Evolutionary conservation across 805 yeast species (phyloP), one percentile per base, ranked within the genome.

Genomic region (Teunomyces gatunensis): DNA sequence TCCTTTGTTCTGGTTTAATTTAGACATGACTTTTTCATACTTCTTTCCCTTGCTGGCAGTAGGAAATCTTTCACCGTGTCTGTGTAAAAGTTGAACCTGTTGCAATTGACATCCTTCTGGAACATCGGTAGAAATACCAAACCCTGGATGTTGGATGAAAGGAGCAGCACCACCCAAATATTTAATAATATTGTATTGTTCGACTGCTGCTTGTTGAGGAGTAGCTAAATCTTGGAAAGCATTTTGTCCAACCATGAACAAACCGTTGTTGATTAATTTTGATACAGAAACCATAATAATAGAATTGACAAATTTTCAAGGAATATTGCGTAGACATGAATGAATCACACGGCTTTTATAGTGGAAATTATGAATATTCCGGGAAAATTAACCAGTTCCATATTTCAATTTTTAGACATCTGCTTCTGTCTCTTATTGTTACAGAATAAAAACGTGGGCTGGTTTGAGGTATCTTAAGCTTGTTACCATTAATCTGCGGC

Each of bases 61-160:
- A 3, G 89, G 89, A 58, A 73, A 86, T 55, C 96, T 72, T 62
- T 88, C 94, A n/a, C 94, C 95, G 59, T 89, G 96, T 59, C 96
- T 78, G 55, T 83, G 81, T 43, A 86, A 68, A 23, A 86, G 67
- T 54, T 85, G 90, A 10, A 85, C 89, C 62, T 86, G 94, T 55
- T 79, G 80, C 47, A 83, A 70, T 5, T 64, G 56, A 63, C 87
- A 83, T 41, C 69, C 71, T 6, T 63, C 68, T n/a, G 86, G 84
- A 1, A 70, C 53, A 7, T 68, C 78, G 17, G 73, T 60, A 12
- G 77, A 65, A 34, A 83, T 73, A 2, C 86, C 87, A 54, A 63
- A 78, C 1, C 85, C 85, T 3, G 67, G 63, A 43, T 69, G 71
- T 45, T 74, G 73, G 30, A 77, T 65, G 54, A 78, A 82, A 5